These are phyloP conservation scores for Cydonia oblonga DNA, from an alignment of 331 rosid species.

Conservation along the genomic window DNA sequence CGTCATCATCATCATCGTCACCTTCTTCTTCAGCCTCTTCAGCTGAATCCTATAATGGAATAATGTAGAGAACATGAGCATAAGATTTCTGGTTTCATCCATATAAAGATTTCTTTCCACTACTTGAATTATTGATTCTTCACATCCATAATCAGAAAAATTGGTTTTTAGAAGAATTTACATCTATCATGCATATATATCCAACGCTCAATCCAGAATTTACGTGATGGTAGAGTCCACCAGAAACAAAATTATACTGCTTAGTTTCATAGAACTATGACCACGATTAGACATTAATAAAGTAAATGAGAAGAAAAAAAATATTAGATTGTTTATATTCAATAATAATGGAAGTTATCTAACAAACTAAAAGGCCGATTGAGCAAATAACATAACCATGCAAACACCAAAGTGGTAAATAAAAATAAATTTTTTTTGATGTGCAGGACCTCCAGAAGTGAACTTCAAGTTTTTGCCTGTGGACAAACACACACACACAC, in stretches of 20 bases:
- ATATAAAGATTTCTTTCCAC: neutral
- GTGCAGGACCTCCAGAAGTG: neutral
- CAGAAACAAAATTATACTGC: neutral
- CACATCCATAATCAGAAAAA: neutral
- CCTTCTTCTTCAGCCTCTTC: constrained; percentile 36
- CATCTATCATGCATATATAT: neutral
- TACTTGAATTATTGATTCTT: neutral
- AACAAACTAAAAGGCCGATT: neutral
- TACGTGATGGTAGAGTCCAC: neutral
- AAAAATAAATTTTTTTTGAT: neutral
- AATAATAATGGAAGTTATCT: neutral
- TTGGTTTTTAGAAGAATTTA: neutral
- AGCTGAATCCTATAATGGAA: constrained; percentile 41
- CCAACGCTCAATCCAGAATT: neutral
- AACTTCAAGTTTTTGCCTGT: neutral
- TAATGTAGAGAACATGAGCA: constrained; percentile 7
- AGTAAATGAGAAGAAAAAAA: neutral
- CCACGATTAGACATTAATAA: neutral
- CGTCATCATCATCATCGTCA: neutral
- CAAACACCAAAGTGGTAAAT: neutral
- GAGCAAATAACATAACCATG: neutral
- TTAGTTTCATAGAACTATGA: neutral
- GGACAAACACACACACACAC: neutral
- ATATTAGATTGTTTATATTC: neutral
- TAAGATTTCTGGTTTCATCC: neutral